Evolutionary conservation across 768 basidiomycete species (phyloP).

Genomic region (Lactarius tabidus): DNA sequence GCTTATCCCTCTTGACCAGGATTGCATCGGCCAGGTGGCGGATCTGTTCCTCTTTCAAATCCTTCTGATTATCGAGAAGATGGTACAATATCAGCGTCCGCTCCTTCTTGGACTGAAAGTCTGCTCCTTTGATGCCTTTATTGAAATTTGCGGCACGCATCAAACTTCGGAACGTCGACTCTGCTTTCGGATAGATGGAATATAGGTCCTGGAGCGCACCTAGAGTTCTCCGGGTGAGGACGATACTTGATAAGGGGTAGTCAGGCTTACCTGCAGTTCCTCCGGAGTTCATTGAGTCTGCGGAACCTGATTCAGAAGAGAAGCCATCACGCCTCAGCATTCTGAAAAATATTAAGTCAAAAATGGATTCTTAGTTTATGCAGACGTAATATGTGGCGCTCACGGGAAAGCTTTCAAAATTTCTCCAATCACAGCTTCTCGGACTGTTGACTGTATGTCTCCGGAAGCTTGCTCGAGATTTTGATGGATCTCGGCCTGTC

Average conservation of each 20-base stretch:
- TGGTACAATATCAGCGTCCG: not conserved
- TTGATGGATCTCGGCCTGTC: not conserved
- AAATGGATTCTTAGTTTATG: too few species aligned
- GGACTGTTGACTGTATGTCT: not conserved
- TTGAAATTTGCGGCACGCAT: slow-evolving; percentile 3
- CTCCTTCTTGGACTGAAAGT: slow-evolving; percentile 9
- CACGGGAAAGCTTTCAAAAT: slow-evolving; percentile 13
- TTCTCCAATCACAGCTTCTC: not conserved
- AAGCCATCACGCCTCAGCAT: slow-evolving; percentile 8
- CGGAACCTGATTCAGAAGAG: not conserved
- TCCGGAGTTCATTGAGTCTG: not conserved
- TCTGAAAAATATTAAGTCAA: not conserved
- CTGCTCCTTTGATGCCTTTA: not conserved
- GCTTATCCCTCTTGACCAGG: not conserved
- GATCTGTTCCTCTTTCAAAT: not conserved
- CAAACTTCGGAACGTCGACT: not conserved
- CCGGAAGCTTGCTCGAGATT: not conserved
- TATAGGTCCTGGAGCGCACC: slow-evolving; percentile 10
- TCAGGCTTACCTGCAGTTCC: not conserved
- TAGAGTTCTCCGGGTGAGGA: not conserved
- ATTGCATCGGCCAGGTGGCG: not conserved
- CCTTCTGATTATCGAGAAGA: not conserved
- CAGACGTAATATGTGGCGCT: not conserved
- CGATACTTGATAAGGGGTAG: too few species aligned
- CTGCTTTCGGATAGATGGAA: not conserved